These are phyloP conservation scores for Erythrophleum fordii DNA, from an alignment of 306 rosid genomes.

Conservation along the genomic window DNA sequence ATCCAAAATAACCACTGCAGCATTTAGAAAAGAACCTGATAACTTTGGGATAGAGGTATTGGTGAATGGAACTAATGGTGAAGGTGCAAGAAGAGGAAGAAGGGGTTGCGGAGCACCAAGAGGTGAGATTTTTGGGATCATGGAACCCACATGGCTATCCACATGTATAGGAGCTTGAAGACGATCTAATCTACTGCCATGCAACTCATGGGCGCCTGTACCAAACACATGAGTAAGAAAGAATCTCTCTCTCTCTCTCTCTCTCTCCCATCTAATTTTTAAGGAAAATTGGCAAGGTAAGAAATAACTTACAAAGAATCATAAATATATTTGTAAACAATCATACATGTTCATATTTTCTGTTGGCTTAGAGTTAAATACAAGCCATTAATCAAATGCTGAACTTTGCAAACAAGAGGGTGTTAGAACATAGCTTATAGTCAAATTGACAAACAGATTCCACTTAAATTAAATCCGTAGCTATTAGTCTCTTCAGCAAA, in stretches of 20 bases:
- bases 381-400: constrained; percentile 9
- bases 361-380: neutral
- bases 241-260: constrained; percentile 2
- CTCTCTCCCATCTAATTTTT: neutral
- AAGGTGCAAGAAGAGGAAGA: constrained; percentile 93
- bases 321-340: neutral
- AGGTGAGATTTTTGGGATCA: constrained; percentile 71
- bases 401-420: neutral
- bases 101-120: constrained; percentile 78
- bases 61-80: constrained; percentile 84
- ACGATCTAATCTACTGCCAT: constrained; percentile 46
- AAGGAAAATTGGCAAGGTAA: constrained; percentile 19
- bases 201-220: constrained; percentile 56
- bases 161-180: constrained; percentile 35
- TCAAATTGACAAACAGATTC: neutral
- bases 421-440: constrained; percentile 18
- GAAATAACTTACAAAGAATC: neutral
- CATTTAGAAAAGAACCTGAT: constrained; percentile 67
- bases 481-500: constrained; percentile 7
- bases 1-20: constrained; percentile 11
- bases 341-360: constrained; percentile 2
- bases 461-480: neutral
- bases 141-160: constrained; percentile 48
- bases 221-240: constrained; percentile 41
- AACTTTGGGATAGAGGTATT: constrained; percentile 74